Base-by-base conservation (phyloP, 805 yeast genomes). In the Blastobotrys mokoenaii region DNA sequence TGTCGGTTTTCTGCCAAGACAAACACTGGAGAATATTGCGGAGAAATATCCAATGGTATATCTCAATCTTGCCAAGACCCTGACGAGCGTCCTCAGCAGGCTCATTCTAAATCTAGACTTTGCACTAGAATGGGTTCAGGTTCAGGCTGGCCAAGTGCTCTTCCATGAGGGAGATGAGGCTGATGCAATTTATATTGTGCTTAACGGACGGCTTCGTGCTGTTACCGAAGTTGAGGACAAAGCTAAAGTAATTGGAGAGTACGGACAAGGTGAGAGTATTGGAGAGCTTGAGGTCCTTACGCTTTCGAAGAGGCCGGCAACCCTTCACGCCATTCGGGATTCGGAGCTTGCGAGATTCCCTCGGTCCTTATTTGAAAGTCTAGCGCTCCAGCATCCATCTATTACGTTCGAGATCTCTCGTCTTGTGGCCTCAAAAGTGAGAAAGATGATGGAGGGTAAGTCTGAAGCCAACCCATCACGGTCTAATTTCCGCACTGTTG, bases 201-300 rank as follows among this genome's bases (percentile, higher is more conserved):
- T 90, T 22, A 89, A 87, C 64, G 97, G 97, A 3, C 73, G 97
- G 44, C 71, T 89, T 51, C 70, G 97, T 40, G 82, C 88, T 3
- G 68, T 80, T 2, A 36, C 41, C 4, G 59, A 58, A 11, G 42
- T 40, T 9, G 46, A 45, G 2, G 49, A 60, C 43, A 57, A 58
- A 30, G 45, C 63, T 45, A 51, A 52, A 12, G 56, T 79, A 1
- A 54, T 80, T 12, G 84, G 83, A 1, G 98, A 90, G 59, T 81
- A 79, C 57, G 96, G 97, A 1, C 95, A 88, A 61, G 97, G 97
- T 5, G 94, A 87, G 55, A 84, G 95, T 35, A 75, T 93, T 48
- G 98, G 97, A 2, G 97, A 90, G 63, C 82, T 93, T 7, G 98
- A 90, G 62, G 97, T 90, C 2, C 70, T 90, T 50, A 87, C 95